Conservation (phyloP, 441 rosid species). For the Populus hybrid region DNA sequence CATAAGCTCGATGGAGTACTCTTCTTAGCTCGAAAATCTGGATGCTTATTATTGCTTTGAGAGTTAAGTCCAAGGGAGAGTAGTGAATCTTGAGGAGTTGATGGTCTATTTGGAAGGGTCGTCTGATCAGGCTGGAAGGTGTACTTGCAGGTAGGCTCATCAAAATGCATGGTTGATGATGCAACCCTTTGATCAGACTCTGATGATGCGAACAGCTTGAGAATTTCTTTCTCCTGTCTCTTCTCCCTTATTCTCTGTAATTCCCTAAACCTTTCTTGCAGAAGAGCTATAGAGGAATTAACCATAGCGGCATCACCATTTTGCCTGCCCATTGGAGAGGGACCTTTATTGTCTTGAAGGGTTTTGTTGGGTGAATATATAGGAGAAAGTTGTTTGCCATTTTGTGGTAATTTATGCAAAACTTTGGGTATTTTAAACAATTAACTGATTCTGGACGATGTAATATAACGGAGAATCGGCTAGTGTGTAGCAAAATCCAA, state of each 20-base stretch:
- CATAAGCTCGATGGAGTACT: slow-evolving; percentile 28
- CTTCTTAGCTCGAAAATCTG: slow-evolving; percentile 18
- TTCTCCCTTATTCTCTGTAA: slow-evolving; percentile 58
- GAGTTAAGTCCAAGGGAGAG: slow-evolving; percentile 45
- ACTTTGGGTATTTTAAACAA: not conserved
- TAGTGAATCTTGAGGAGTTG: slow-evolving; percentile 33
- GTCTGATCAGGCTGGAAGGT: slow-evolving; percentile 23
- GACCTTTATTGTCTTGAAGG: not conserved
- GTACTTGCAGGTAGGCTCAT: slow-evolving; percentile 4
- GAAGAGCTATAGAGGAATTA: slow-evolving; percentile 63
- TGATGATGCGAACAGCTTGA: slow-evolving; percentile 33
- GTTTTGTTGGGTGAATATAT: slow-evolving; percentile 21
- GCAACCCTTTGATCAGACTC: slow-evolving; percentile 20
- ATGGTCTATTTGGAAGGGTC: slow-evolving; percentile 20
- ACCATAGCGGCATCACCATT: slow-evolving; percentile 37
- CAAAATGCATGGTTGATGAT: slow-evolving; percentile 13
- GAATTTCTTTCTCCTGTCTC: slow-evolving; percentile 52
- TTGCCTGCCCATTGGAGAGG: slow-evolving; percentile 44
- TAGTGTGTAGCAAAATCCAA: slow-evolving; percentile 38
- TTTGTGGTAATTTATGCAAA: not conserved
- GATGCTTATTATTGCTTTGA: slow-evolving; percentile 17
- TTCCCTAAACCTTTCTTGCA: slow-evolving; percentile 62
- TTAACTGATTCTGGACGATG: slow-evolving; percentile 19
- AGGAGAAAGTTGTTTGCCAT: slow-evolving; percentile 10
- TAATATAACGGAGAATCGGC: slow-evolving; percentile 32